Conservation (phyloP, 164 flowering plant species). For the Chimonanthus salicifolius region DNA sequence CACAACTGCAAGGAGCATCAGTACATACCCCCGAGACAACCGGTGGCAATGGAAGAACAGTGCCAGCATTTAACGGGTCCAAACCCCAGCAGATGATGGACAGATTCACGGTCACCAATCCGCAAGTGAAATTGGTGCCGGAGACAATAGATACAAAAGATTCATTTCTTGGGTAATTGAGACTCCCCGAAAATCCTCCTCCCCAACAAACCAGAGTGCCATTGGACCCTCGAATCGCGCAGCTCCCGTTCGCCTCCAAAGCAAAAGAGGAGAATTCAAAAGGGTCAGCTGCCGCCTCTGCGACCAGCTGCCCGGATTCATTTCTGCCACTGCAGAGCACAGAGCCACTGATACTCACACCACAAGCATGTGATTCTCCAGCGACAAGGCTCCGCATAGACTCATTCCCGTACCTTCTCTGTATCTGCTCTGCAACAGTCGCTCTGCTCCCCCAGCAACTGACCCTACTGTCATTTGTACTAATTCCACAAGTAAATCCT, state of each 20-base stretch:
- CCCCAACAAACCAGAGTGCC: slow-evolving; percentile 73
- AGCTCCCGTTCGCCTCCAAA: slow-evolving; percentile 40
- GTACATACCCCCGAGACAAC: slow-evolving; percentile 78
- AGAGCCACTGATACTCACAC: slow-evolving; percentile 32
- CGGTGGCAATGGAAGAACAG: slow-evolving; percentile 30
- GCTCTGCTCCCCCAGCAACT: slow-evolving; percentile 36
- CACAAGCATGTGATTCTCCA: slow-evolving; percentile 64
- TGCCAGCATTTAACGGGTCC: slow-evolving; percentile 26
- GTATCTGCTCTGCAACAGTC: slow-evolving; percentile 1
- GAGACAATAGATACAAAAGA: slow-evolving; percentile 53
- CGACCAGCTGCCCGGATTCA: slow-evolving; percentile 37
- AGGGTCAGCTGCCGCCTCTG: slow-evolving; percentile 17
- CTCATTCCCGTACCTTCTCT: slow-evolving; percentile 13
- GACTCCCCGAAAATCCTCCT: slow-evolving; percentile 24
- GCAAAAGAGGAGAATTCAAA: slow-evolving; percentile 32
- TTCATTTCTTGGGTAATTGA: slow-evolving; percentile 11
- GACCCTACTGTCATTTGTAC: slow-evolving; percentile 21
- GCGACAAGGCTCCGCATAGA: slow-evolving; percentile 47
- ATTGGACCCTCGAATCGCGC: slow-evolving; percentile 39
- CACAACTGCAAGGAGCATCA: slow-evolving; percentile 43
- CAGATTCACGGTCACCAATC: slow-evolving; percentile 47
- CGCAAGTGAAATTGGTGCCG: slow-evolving; percentile 69
- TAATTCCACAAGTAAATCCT: slow-evolving; percentile 69
- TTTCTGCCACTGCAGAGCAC: slow-evolving; percentile 52
- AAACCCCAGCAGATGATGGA: slow-evolving; percentile 80